Percentiles rank a stretch among this genome's conserved stretches.
These are phyloP conservation scores for Solanum rostratum DNA, from an alignment of 257 asterid species.

Conservation along the genomic window DNA sequence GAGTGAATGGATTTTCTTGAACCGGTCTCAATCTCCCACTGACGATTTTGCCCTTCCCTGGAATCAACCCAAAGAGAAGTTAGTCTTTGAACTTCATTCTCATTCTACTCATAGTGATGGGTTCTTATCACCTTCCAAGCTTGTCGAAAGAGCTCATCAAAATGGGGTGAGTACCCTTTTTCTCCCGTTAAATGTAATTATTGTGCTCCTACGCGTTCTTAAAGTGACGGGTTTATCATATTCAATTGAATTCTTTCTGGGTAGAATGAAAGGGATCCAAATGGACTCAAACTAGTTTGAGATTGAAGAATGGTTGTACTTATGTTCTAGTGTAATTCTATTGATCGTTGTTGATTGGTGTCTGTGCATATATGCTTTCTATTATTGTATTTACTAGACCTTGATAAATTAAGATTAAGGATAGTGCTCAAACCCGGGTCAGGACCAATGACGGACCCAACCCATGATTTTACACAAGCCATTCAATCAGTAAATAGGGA, in stretches of 20 bases:
- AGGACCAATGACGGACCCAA: neutral
- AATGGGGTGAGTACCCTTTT: constrained; percentile 50
- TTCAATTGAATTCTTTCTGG: neutral
- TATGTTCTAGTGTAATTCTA: neutral
- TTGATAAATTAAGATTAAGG: neutral
- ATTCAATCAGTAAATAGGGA: too few species aligned
- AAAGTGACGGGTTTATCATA: neutral
- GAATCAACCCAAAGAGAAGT: constrained; percentile 66
- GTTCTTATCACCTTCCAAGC: constrained; percentile 82
- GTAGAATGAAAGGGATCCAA: neutral
- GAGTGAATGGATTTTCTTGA: constrained; percentile 80
- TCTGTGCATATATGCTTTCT: neutral
- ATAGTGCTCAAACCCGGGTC: neutral
- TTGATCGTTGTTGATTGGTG: neutral
- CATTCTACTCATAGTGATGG: constrained; percentile 94
- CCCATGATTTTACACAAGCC: too few species aligned
- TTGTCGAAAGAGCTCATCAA: constrained; percentile 91
- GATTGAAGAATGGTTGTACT: neutral
- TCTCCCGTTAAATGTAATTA: neutral
- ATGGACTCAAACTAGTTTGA: neutral
- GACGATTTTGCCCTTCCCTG: constrained; percentile 71
- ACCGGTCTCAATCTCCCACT: constrained; percentile 19
- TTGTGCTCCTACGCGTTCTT: neutral
- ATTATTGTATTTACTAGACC: neutral
- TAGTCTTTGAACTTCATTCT: constrained; percentile 73